Evolutionary conservation across 2,329 filamentous ascomycete species (phyloP), one percentile per base, ranked within the genome.

Genomic region (Nothopassalora personata): DNA sequence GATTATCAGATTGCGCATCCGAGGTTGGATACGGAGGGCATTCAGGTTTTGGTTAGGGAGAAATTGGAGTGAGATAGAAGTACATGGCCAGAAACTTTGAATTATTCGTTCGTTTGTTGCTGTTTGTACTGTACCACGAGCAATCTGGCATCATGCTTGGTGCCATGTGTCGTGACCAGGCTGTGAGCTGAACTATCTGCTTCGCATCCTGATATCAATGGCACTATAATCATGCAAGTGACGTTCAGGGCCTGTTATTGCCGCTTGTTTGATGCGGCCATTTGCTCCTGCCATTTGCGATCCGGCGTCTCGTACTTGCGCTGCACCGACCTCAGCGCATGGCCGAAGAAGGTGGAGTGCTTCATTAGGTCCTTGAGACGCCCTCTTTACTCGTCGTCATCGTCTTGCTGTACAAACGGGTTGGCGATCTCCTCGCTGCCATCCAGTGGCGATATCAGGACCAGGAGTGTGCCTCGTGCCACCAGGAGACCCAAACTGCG

Each of bases 401-500:
- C 87, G 51, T 91, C 87, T 27, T 83, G 80, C 70, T 90, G 86
- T 55, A 89, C 80, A 71, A 97, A 99, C 0, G 94, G 94, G 74
- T 99, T 99, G 68, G 89, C 85, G 69, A 99, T 99, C 76, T 93
- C 88, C 77, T 97, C 92, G 77, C 91, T 97, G 57, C 94, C 94
- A 71, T 97, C 92, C 54, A 94, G 83, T 4, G 94, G 94, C 63
- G 90, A 94, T 72, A 99, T 90, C 62, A 96, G 83, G 43, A 97
- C 93, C 57, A 99, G 85, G 50, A 99, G 81, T 7, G 94, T 97
- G 61, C 94, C 94, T 65, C 94, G 86, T 45, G 91, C 93, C 54
- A 96, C 94, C 19, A 96, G 87, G 52, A 97, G 82, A 54, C 92
- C 92, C 19, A 96, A 85, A 18, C 88, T 83, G 65, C 92, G 85